These are phyloP conservation scores for Fusarium fracticaudum DNA, from an alignment of 2,329 filamentous ascomycete genomes.

Conservation along the genomic window DNA sequence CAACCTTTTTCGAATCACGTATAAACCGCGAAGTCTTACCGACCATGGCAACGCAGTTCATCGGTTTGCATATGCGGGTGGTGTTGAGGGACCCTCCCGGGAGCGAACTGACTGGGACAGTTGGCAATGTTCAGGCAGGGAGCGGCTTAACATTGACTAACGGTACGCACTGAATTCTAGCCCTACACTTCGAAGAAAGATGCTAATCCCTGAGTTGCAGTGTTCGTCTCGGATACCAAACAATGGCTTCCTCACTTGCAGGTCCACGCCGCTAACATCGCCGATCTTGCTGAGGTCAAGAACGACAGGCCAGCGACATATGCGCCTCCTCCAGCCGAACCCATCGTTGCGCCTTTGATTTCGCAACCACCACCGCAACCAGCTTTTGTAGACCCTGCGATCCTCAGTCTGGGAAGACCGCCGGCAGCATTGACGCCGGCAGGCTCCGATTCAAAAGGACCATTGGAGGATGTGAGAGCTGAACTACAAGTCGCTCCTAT, in stretches of 20 bases:
- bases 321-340: conserved; percentile 37
- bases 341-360: conserved; percentile 40
- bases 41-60: conserved; percentile 69
- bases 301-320: conserved; percentile 45
- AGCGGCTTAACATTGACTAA: conserved; percentile 76
- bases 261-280: conserved; percentile 57
- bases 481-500: conserved; percentile 26
- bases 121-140: conserved; percentile 73
- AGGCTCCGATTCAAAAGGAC: conserved; percentile 28
- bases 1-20: not conserved
- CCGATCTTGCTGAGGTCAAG: conserved; percentile 55
- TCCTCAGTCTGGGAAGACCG: conserved; percentile 71
- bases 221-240: conserved; percentile 55
- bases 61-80: conserved; percentile 80
- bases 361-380: conserved; percentile 47
- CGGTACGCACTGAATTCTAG: conserved; percentile 61
- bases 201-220: conserved; percentile 39
- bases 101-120: conserved; percentile 73
- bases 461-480: conserved; percentile 15
- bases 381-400: conserved; percentile 82
- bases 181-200: not conserved
- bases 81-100: conserved; percentile 73
- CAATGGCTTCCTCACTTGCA: conserved; percentile 54
- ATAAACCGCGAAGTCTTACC: not conserved
- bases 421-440: conserved; percentile 46